Evolutionary conservation across 2,329 filamentous ascomycete species (phyloP).

Genomic region (Lachnellula cervina): DNA sequence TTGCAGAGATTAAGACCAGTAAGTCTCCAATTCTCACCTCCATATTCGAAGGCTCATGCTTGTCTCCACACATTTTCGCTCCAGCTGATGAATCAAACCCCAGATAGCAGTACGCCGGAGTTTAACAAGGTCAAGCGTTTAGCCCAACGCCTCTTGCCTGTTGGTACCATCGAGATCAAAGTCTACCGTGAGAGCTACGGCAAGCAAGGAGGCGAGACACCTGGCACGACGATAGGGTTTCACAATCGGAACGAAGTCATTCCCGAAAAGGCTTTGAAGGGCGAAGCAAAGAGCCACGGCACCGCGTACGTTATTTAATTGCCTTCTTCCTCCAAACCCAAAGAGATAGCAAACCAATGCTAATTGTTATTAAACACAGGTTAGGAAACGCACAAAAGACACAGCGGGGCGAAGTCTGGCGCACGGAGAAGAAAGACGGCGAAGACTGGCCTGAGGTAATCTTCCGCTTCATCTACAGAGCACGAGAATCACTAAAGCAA

Average conservation of each 20-base stretch:
- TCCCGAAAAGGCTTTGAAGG: slow-evolving; percentile 17
- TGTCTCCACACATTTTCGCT: neutral
- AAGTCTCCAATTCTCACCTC: neutral
- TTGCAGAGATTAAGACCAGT: slow-evolving; percentile 14
- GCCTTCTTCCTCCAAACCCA: too few species aligned
- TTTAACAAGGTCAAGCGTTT: neutral
- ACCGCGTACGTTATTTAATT: slow-evolving; percentile 4
- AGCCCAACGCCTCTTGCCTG: neutral
- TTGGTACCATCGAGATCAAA: slow-evolving; percentile 13
- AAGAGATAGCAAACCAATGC: too few species aligned
- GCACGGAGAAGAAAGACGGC: slow-evolving; percentile 16
- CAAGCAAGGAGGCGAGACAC: neutral
- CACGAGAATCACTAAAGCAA: slow-evolving; percentile 20
- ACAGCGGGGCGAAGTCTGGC: neutral
- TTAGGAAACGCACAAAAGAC: neutral
- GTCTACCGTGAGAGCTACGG: slow-evolving; percentile 9
- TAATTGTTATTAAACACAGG: neutral
- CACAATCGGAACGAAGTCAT: neutral
- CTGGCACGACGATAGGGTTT: neutral
- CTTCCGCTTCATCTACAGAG: slow-evolving; percentile 26
- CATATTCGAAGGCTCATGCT: too few species aligned
- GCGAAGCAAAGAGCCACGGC: slow-evolving; percentile 16
- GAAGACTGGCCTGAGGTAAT: too few species aligned
- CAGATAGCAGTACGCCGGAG: neutral
- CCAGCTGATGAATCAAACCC: neutral